A percentile compares a stretch with the other conserved stretches of the same genome.
Conservation (phyloP, 2,329 filamentous ascomycete genomes). For the Clarireedia paspali region DNA sequence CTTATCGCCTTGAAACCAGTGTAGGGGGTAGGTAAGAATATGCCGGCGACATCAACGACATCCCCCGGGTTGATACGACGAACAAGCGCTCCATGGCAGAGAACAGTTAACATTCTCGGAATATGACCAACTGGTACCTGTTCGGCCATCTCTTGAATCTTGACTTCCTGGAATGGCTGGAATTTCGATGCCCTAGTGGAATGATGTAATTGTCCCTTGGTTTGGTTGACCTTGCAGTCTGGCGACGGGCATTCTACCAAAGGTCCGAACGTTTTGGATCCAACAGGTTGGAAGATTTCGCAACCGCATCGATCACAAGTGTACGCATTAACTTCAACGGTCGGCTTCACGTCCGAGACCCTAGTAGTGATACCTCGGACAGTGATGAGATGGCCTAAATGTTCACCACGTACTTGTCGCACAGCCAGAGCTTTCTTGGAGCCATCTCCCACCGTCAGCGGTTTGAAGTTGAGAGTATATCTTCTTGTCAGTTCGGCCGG, state of each 20-base stretch:
- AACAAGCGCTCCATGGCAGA: slow-evolving; percentile 81
- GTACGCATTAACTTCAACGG: slow-evolving; percentile 96
- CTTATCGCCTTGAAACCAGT: slow-evolving; percentile 98
- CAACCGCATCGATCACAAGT: slow-evolving; percentile 94
- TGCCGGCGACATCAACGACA: slow-evolving; percentile 85
- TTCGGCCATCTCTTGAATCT: slow-evolving; percentile 98
- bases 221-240: slow-evolving; percentile 85
- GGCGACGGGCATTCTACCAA: slow-evolving; percentile 78
- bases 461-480: slow-evolving; percentile 96
- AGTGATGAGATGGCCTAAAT: slow-evolving; percentile 89
- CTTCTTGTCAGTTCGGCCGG: slow-evolving; percentile 85
- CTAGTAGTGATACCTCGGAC: slow-evolving; percentile 89
- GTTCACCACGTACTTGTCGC: slow-evolving; percentile 83
- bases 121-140: slow-evolving; percentile 98
- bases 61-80: slow-evolving; percentile 88
- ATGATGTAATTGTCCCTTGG: slow-evolving; percentile 87
- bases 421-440: slow-evolving; percentile 69
- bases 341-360: slow-evolving; percentile 95
- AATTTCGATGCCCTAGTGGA: slow-evolving; percentile 97
- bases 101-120: slow-evolving; percentile 79
- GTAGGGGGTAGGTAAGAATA: slow-evolving; percentile 95
- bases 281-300: slow-evolving; percentile 95
- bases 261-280: slow-evolving; percentile 83
- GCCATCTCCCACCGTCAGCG: slow-evolving; percentile 62
- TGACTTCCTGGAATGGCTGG: slow-evolving; percentile 94